Evolutionary conservation across 768 basidiomycete genomes (phyloP).

Genomic region (Boletus tylopilopsis): DNA sequence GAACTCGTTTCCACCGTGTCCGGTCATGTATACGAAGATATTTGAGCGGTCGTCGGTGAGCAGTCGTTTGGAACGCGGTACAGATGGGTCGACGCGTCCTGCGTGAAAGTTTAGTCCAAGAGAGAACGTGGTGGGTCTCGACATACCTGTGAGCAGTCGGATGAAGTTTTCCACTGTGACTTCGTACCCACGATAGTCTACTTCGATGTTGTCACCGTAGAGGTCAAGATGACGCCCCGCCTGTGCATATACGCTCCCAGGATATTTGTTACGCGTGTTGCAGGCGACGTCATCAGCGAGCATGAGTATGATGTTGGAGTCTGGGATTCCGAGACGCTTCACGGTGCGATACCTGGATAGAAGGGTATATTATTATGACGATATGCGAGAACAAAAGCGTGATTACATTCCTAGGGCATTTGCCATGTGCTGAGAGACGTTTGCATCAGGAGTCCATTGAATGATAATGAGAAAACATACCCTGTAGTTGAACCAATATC

Average conservation of each 20-base stretch:
- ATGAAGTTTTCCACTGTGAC: constrained; percentile 97
- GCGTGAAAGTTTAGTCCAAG: not conserved
- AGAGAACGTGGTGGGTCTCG: not conserved
- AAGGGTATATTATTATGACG: constrained; percentile 2
- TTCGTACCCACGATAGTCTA: constrained; percentile 97
- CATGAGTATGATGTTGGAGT: constrained; percentile 99
- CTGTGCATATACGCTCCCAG: constrained; percentile 92
- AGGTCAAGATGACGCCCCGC: constrained; percentile 77
- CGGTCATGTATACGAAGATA: constrained; percentile 97
- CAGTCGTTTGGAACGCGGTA: constrained; percentile 90
- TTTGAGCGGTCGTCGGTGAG: constrained; percentile 89
- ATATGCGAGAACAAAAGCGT: not conserved
- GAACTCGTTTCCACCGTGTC: constrained; percentile 97
- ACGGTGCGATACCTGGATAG: constrained; percentile 88
- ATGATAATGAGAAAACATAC: constrained; percentile 46
- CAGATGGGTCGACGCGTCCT: constrained; percentile 83
- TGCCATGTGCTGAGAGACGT: constrained; percentile 82
- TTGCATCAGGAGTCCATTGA: not conserved
- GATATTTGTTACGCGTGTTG: constrained; percentile 87
- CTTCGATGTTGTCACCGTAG: constrained; percentile 96
- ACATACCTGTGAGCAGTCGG: constrained; percentile 82
- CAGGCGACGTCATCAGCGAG: constrained; percentile 96
- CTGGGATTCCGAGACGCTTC: constrained; percentile 95
- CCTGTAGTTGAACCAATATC: constrained; percentile 99
- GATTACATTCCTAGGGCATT: constrained; percentile 93